Conservation (phyloP, 177 flowering plant species). For the Vitis hybrid region DNA sequence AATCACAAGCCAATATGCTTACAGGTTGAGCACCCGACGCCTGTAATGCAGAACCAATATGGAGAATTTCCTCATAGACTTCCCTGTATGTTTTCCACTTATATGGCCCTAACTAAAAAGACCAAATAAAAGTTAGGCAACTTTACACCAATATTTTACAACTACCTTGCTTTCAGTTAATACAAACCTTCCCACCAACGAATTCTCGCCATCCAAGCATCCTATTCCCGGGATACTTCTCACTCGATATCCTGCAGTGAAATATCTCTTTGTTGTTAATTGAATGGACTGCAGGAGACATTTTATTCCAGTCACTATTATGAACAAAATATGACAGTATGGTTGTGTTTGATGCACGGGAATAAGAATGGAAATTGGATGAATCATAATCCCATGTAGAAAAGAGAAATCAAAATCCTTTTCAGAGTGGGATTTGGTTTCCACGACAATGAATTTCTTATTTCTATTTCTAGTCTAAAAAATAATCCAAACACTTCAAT, state of each 20-base stretch:
- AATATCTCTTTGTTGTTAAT: conserved; percentile 2
- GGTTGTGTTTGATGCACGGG: too few species aligned
- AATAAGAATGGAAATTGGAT: too few species aligned
- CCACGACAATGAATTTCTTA: too few species aligned
- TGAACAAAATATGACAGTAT: too few species aligned
- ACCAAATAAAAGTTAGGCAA: conserved; percentile 6
- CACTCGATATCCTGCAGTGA: conserved; percentile 54
- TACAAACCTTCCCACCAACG: conserved; percentile 62
- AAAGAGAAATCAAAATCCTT: too few species aligned
- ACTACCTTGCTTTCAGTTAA: background rate
- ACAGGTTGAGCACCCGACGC: conserved; percentile 86
- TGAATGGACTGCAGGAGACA: too few species aligned
- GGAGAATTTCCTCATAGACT: conserved; percentile 75
- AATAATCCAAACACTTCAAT: too few species aligned
- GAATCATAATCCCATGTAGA: too few species aligned
- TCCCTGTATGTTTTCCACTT: conserved; percentile 88
- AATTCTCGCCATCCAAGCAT: conserved; percentile 93
- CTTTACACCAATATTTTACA: background rate
- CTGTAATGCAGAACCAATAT: conserved; percentile 74
- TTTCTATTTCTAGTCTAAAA: too few species aligned
- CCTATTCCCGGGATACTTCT: conserved; percentile 59
- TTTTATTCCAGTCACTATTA: too few species aligned
- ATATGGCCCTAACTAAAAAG: conserved; percentile 70
- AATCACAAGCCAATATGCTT: conserved; percentile 23
- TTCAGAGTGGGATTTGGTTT: too few species aligned